phyloP scores from a whole-genome alignment of 163 green algal genomes.

The Chloromonas sp. region DNA sequence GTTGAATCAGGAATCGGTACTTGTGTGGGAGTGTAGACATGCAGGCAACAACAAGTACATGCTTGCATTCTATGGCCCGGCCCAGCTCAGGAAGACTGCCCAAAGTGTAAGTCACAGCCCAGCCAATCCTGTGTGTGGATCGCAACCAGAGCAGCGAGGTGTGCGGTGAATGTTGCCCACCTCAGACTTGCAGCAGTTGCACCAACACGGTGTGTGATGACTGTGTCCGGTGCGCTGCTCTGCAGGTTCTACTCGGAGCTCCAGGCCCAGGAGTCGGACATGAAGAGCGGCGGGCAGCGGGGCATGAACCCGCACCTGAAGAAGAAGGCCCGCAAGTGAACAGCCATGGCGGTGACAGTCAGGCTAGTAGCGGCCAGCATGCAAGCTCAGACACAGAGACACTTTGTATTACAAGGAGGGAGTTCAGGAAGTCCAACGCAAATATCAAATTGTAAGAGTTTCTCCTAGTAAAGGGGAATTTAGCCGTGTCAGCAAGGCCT shows the following conservation, averaged over 20 bases:
- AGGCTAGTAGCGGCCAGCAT: too few relatives aligned
- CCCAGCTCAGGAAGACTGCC: background rate
- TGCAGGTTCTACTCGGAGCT: constrained; percentile 60
- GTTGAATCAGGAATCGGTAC: background rate
- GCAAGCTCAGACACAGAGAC: too few relatives aligned
- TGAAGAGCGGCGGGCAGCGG: constrained; percentile 77
- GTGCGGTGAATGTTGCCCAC: background rate
- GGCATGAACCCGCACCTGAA: constrained; percentile 76
- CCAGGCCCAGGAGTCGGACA: constrained; percentile 73
- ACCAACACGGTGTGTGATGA: background rate
- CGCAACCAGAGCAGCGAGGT: background rate
- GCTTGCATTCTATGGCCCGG: background rate
- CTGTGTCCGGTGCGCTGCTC: background rate
- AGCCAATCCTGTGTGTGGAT: background rate
- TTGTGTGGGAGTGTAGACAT: background rate
- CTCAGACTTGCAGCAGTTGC: background rate
- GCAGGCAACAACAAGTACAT: background rate
- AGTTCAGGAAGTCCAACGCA: too few relatives aligned
- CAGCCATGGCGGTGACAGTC: too few relatives aligned
- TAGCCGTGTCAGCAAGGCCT: too few relatives aligned
- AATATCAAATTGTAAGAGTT: too few relatives aligned
- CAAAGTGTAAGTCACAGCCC: background rate
- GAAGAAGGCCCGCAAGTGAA: constrained; percentile 42
- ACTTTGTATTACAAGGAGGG: too few relatives aligned
- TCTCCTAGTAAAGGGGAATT: too few relatives aligned